Evolutionary conservation across 345 rosid species (phyloP).

Genomic region (Hibiscus syriacus): DNA sequence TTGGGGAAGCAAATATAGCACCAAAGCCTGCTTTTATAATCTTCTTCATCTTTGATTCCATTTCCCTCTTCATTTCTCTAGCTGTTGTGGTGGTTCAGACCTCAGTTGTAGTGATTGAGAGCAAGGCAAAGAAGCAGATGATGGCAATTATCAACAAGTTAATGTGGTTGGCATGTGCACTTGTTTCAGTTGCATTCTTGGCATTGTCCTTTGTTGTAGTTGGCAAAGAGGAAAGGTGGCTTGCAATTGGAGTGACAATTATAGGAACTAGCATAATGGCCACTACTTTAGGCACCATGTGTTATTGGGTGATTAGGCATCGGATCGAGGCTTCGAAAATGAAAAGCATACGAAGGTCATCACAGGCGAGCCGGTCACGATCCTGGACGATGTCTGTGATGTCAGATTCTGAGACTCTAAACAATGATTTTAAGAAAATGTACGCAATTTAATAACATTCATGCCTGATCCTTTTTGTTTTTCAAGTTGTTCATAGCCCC

Average conservation of each 20-base stretch:
- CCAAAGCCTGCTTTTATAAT: constrained; percentile 56
- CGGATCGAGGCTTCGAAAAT: constrained; percentile 68
- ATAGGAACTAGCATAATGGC: constrained; percentile 77
- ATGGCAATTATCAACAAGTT: constrained; percentile 89
- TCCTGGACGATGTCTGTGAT: constrained; percentile 33
- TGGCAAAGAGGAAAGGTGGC: constrained; percentile 64
- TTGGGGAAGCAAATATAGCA: constrained; percentile 81
- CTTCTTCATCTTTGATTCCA: constrained; percentile 74
- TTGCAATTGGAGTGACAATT: constrained; percentile 71
- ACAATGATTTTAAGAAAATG: constrained; percentile 17
- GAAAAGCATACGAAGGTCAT: constrained; percentile 55
- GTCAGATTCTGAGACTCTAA: constrained; percentile 15
- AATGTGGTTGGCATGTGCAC: constrained; percentile 93
- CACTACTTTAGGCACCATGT: constrained; percentile 88
- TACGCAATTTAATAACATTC: constrained; percentile 9
- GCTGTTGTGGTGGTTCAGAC: constrained; percentile 96
- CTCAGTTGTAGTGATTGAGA: constrained; percentile 84
- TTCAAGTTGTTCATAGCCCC: not conserved
- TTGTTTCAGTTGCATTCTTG: constrained; percentile 66
- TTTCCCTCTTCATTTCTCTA: constrained; percentile 85
- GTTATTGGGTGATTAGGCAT: constrained; percentile 82
- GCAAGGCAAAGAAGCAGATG: constrained; percentile 92
- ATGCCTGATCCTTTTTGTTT: not conserved
- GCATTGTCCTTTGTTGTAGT: constrained; percentile 80
- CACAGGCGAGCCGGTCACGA: constrained; percentile 47